These are phyloP conservation scores for Claviceps quebecensis DNA, from an alignment of 2,329 filamentous ascomycete species.

Conservation along the genomic window DNA sequence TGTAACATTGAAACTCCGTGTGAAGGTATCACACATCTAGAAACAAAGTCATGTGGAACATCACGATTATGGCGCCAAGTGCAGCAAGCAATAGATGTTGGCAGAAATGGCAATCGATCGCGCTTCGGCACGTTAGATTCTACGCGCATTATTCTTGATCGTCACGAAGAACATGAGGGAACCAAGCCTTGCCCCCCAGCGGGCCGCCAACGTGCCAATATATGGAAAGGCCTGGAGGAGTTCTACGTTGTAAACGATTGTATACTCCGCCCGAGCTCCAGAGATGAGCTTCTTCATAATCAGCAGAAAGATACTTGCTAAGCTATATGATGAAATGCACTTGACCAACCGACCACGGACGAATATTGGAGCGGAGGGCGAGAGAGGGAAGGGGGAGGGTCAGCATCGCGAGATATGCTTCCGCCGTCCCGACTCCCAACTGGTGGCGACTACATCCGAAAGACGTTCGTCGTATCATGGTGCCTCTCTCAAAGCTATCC, in stretches of 20 bases:
- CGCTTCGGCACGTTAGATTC: too few species aligned
- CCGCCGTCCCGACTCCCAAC: background rate
- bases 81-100: too few species aligned
- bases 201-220: too few species aligned
- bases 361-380: background rate
- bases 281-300: background rate
- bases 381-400: background rate
- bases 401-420: background rate
- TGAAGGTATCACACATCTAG: too few species aligned
- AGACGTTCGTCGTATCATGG: slow-evolving; percentile 56
- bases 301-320: slow-evolving; percentile 11
- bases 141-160: too few species aligned
- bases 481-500: slow-evolving; percentile 94
- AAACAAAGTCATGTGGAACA: too few species aligned
- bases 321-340: slow-evolving; percentile 16
- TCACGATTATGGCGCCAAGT: too few species aligned
- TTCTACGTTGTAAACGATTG: slow-evolving; percentile 54
- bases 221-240: slow-evolving; percentile 63
- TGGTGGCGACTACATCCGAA: background rate
- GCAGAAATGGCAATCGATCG: too few species aligned
- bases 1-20: too few species aligned
- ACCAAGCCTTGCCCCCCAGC: too few species aligned
- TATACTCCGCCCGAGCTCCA: background rate
- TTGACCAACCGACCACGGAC: background rate
- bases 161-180: too few species aligned